These are phyloP conservation scores for Arachis monticola DNA, from an alignment of 331 rosid species.

Conservation along the genomic window DNA sequence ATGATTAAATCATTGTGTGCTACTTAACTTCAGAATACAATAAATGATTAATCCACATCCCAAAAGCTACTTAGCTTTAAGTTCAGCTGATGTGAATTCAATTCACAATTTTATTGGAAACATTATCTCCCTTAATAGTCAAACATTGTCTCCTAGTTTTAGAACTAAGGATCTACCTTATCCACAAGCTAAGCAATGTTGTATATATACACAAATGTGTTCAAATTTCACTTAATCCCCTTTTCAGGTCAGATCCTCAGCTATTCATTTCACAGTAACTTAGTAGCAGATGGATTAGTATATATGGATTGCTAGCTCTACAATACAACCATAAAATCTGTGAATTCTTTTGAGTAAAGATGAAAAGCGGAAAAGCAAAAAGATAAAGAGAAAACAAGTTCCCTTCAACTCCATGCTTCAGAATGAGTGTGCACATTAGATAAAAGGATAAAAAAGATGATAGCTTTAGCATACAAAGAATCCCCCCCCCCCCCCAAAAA, in stretches of 20 bases:
- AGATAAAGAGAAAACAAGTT: background rate
- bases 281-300: background rate
- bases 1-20: background rate
- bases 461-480: background rate
- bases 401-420: constrained; percentile 3
- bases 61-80: constrained; percentile 4
- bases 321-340: background rate
- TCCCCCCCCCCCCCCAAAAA: too few species aligned
- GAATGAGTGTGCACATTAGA: background rate
- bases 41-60: background rate
- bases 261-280: constrained; percentile 1
- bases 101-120: background rate
- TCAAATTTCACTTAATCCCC: constrained; percentile 12
- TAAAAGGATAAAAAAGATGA: background rate
- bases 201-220: background rate
- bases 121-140: background rate
- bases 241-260: constrained; percentile 36
- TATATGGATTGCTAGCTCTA: background rate
- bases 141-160: background rate
- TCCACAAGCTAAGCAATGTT: constrained; percentile 29
- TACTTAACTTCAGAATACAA: background rate
- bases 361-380: background rate
- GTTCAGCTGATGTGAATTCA: background rate
- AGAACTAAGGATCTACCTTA: constrained; percentile 36
- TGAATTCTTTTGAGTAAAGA: background rate